phyloP scores from a whole-genome alignment of 305 asterid species.

The Solanum hybrid region DNA sequence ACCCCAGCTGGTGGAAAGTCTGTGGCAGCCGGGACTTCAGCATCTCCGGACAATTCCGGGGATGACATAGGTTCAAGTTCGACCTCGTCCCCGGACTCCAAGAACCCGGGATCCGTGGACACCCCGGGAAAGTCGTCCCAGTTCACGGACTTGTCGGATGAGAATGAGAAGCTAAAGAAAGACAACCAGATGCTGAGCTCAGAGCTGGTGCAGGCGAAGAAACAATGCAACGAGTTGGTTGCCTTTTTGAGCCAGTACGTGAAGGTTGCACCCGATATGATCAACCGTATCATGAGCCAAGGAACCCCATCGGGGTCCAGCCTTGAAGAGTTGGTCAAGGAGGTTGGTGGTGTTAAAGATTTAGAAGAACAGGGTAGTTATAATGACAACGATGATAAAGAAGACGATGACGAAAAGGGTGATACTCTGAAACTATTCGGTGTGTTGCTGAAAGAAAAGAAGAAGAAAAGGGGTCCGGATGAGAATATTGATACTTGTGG shows the following conservation, averaged over 20 bases:
- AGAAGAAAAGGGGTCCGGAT: conserved; percentile 33
- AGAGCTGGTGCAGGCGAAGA: conserved; percentile 57
- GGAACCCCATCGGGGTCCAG: conserved; percentile 11
- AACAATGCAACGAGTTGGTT: conserved; percentile 57
- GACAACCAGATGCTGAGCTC: conserved; percentile 48
- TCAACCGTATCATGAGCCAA: conserved; percentile 42
- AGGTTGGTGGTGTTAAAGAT: neutral
- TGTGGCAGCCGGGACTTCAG: conserved; percentile 8
- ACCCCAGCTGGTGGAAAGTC: conserved; percentile 22
- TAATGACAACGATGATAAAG: neutral
- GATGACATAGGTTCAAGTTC: conserved; percentile 62
- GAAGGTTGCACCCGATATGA: conserved; percentile 52
- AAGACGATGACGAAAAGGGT: conserved; percentile 33
- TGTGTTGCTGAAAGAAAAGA: conserved; percentile 46
- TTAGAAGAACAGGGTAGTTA: neutral
- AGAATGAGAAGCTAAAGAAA: conserved; percentile 52
- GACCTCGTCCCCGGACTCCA: conserved; percentile 53
- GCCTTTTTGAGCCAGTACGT: conserved; percentile 42
- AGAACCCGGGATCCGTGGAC: conserved; percentile 45
- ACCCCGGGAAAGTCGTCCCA: conserved; percentile 38
- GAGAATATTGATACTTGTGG: conserved; percentile 21
- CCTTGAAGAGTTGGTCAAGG: conserved; percentile 6
- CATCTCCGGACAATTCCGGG: conserved; percentile 42
- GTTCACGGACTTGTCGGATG: conserved; percentile 48
- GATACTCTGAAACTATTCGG: conserved; percentile 65